Evolutionary conservation across 257 asterid genomes (phyloP).

Genomic region (Ilex aquifolium): DNA sequence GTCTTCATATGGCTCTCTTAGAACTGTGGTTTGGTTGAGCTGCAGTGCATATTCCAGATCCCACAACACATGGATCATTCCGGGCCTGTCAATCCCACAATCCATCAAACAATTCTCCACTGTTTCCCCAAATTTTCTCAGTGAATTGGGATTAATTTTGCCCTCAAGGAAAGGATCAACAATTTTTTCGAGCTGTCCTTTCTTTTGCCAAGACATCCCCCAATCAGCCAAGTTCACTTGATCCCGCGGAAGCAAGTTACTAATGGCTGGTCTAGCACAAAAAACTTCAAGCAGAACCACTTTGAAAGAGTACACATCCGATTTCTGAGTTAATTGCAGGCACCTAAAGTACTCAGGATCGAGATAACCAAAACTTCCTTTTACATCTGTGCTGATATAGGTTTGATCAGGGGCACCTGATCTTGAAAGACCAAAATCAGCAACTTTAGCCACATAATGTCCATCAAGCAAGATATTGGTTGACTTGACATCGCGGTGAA

Average conservation of each 20-base stretch:
- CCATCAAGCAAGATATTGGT: background rate
- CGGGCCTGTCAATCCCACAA: no score
- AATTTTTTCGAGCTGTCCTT: conserved; percentile 31
- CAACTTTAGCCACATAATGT: conserved; percentile 42
- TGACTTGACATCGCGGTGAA: conserved; percentile 63
- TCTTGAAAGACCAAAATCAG: conserved; percentile 58
- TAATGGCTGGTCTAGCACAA: no score
- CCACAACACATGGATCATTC: conserved; percentile 62
- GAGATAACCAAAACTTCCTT: no score
- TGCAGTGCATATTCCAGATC: conserved; percentile 44
- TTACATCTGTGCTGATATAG: no score
- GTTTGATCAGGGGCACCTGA: conserved; percentile 26
- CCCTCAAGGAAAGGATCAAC: no score
- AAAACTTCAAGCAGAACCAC: no score
- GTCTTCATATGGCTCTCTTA: conserved; percentile 26
- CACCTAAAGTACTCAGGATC: no score
- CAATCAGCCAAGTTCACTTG: conserved; percentile 55
- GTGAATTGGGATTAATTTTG: no score
- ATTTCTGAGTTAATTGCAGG: no score
- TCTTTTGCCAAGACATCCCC: conserved; percentile 37
- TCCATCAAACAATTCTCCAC: no score
- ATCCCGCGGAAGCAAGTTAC: conserved; percentile 22
- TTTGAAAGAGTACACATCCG: no score
- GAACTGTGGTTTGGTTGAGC: conserved; percentile 31
- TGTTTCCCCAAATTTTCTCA: no score